Base-by-base conservation (phyloP, 148 eudicot genomes). In the Rhododendron vialii region DNA sequence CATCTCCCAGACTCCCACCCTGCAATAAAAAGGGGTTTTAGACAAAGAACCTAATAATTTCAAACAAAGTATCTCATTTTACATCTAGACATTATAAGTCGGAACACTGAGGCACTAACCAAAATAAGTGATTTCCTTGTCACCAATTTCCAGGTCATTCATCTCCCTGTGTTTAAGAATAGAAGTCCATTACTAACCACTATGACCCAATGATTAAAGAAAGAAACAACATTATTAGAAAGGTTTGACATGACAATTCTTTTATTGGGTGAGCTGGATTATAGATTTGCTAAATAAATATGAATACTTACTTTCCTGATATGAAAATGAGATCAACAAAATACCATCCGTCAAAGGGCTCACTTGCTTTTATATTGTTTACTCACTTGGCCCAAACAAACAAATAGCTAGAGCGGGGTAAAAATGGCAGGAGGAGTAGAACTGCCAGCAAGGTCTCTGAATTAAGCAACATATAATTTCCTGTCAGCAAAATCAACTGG, bases 1-100 rank as follows among this genome's bases (percentile, higher is more conserved):
- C 96, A 97, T 94, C 30, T 30, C 30, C 30, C 30, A 30, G 30
- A 30, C 83, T 97, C 95, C 98, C 98, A 97, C 89, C 90, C 98
- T 96, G 90, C 38, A 91, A 82, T 61, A 88, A 81, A 41, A 81
- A 8, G 51, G 57, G 38, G 55, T 67, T 30, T 89, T 43, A 86
- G 82, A 28, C 38, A 61, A 48, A 81, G 26, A 43, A 81, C 59
- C 15, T 35, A 55, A 79, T 5, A 53, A 43, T 53, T 7, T 77
- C 55, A 30, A 82, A 41, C 81, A 77, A 84, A 73, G 28, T 28
- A 33, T 28, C 50, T 84, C 26, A 73, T 35, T 17, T 36, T 28
- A n/a, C 7, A 48, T 84, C 13, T 50, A 84, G 50, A 51, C 22
- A 5, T 84, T 69, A 51, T 45, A n/a, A 79, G 18, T 48, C 82